Evolutionary conservation across 129 eudicot species (phyloP), one percentile per base, ranked within the genome.

Genomic region (Deinandra increscens): DNA sequence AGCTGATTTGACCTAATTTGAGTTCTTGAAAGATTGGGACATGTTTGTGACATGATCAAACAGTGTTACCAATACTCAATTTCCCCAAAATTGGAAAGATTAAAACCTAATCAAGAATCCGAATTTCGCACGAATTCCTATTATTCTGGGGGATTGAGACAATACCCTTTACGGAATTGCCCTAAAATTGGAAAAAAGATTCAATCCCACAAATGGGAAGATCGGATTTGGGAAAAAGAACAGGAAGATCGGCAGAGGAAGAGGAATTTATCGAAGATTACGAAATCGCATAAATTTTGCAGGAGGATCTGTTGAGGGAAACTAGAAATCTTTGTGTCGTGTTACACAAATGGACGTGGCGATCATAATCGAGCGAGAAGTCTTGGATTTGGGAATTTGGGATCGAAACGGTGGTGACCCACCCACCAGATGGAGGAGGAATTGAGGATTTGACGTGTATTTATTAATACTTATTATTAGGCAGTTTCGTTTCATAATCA

Each of bases 301-400:
- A 22, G 61, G 61, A 31, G 53, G 51, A 46, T 26, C 6, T 66
- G 5, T 9, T 45, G 65, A 42, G 0, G 34, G 69, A 11, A 46
- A 62, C 31, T 56, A 63, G 66, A 55, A 55, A 48, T 68, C 8
- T 11, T 11, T 1, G 7, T 69, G 73, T 36, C 8, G 49, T 29
- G 13, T 12, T 56, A 22, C 74, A 20, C 15, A 39, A 39, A 54
- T 20, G 42, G 50, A 65, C 51, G 45, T 66, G 58, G 66, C 39
- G 73, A 75, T 67, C 68, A 34, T 58, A 45, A 75, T 75, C 61
- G 12, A 46, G 51, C 18, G 61, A 49, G 29, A 34, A 51, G 74
- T 41, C 37, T 46, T 72, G 62, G 33, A 45, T 62, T 72, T 72
- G 60, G n/a, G 78, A 64, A 73, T 49, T 74, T 74, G 72, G 78